Conservation (phyloP, 495 filamentous ascomycete genomes). For the Penicillium canariense region DNA sequence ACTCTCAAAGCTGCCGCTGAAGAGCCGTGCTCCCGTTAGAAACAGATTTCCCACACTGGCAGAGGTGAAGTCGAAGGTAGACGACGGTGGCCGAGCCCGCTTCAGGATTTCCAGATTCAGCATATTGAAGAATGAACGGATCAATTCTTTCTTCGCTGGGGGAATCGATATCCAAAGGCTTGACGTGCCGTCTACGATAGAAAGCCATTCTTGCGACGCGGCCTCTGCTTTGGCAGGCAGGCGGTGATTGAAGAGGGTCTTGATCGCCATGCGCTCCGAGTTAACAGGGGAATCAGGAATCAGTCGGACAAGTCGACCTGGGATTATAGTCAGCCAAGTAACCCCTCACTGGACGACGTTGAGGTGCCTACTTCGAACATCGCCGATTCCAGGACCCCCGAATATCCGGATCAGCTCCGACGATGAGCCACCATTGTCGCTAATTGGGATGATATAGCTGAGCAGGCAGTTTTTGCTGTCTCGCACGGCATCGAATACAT, state of each 20-base stretch:
- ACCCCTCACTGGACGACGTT: background rate
- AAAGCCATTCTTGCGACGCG: constrained; percentile 70
- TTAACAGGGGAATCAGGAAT: constrained; percentile 66
- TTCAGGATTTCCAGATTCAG: constrained; percentile 91
- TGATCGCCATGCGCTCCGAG: constrained; percentile 68
- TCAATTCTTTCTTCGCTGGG: constrained; percentile 83
- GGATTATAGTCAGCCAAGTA: background rate
- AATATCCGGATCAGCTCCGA: constrained; percentile 91
- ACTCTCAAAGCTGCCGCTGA: constrained; percentile 76
- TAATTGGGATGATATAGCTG: constrained; percentile 88
- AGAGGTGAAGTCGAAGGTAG: constrained; percentile 81
- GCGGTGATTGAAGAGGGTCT: constrained; percentile 80
- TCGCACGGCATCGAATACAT: constrained; percentile 78
- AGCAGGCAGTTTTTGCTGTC: constrained; percentile 66
- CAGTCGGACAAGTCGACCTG: constrained; percentile 84
- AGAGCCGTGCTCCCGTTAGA: constrained; percentile 77
- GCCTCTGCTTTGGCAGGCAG: constrained; percentile 53
- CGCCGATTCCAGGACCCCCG: constrained; percentile 90
- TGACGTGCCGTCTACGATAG: constrained; percentile 80
- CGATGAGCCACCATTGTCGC: constrained; percentile 90
- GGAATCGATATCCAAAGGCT: constrained; percentile 72
- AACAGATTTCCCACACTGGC: constrained; percentile 95
- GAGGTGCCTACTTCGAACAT: constrained; percentile 71
- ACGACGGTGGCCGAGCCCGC: constrained; percentile 67
- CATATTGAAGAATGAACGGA: constrained; percentile 83